Conservation (phyloP, 371 early-diverging fungal genomes). For the Coemansia sp. region DNA sequence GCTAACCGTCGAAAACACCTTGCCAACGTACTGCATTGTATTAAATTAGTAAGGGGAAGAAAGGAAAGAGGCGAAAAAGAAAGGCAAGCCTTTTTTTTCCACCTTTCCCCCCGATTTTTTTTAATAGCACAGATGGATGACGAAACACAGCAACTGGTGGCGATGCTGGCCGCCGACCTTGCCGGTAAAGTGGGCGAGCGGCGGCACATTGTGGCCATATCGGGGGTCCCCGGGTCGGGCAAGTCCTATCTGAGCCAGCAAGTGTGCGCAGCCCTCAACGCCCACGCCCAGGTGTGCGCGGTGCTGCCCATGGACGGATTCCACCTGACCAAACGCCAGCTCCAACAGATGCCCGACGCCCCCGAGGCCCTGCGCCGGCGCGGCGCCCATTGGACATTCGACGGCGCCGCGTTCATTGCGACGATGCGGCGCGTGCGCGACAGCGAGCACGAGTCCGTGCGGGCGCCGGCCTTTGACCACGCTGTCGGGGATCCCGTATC, state of each 20-base stretch:
- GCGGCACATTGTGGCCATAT: conserved; percentile 44
- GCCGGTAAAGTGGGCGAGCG: neutral
- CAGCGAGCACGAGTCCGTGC: neutral
- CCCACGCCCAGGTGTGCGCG: conserved; percentile 11
- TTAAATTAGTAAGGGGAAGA: neutral
- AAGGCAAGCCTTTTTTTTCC: neutral
- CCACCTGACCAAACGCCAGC: conserved; percentile 43
- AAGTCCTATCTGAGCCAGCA: conserved; percentile 50
- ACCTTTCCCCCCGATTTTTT: neutral
- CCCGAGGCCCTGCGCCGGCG: conserved; percentile 47
- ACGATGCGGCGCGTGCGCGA: conserved; percentile 6
- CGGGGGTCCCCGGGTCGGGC: conserved; percentile 56
- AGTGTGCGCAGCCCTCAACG: conserved; percentile 17
- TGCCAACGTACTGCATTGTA: conserved; percentile 63
- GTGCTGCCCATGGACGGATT: conserved; percentile 57
- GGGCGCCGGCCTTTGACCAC: conserved; percentile 51
- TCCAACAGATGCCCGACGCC: conserved; percentile 33
- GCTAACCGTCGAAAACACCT: conserved; percentile 75
- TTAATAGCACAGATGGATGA: neutral
- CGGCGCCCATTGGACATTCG: conserved; percentile 57
- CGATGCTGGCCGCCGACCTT: neutral
- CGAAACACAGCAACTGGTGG: neutral
- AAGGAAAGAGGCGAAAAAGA: neutral
- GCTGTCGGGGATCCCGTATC: conserved; percentile 49
- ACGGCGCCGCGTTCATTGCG: conserved; percentile 21